phyloP scores from a whole-genome alignment of 768 basidiomycete species.

The Boletellus ananiceps region DNA sequence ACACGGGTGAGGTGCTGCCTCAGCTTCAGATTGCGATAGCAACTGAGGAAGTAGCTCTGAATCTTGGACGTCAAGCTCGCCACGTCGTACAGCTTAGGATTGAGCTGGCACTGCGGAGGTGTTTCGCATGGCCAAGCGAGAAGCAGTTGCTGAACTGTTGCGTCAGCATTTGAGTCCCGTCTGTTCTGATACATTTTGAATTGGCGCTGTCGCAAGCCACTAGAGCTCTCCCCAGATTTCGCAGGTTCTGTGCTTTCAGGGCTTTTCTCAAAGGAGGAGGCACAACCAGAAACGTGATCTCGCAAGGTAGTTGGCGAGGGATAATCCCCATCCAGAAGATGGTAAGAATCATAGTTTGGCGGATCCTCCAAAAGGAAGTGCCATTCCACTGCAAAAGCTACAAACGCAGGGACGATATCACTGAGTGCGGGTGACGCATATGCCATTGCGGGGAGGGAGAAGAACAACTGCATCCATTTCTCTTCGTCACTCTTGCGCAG shows the following conservation, averaged over 20 bases:
- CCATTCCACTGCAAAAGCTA: slow-evolving; percentile 26
- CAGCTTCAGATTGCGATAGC: slow-evolving; percentile 13
- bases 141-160: neutral
- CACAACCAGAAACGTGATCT: neutral
- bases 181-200: neutral
- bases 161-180: neutral
- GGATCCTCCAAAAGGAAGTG: slow-evolving; percentile 5
- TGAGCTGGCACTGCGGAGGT: neutral
- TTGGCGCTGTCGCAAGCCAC: neutral
- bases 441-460: slow-evolving; percentile 28
- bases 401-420: slow-evolving; percentile 23
- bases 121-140: slow-evolving; percentile 14
- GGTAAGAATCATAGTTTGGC: neutral
- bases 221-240: neutral
- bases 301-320: slow-evolving; percentile 1
- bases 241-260: slow-evolving; percentile 6
- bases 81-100: slow-evolving; percentile 1
- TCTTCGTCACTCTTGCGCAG: slow-evolving; percentile 8
- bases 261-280: neutral
- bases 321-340: slow-evolving; percentile 5
- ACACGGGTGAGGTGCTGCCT: slow-evolving; percentile 9
- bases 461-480: slow-evolving; percentile 15
- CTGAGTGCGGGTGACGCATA: slow-evolving; percentile 18
- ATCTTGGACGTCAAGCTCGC: neutral
- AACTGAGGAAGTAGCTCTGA: slow-evolving; percentile 8